phyloP scores from a whole-genome alignment of 805 yeast species.

The Alloascoidea hylecoeti region DNA sequence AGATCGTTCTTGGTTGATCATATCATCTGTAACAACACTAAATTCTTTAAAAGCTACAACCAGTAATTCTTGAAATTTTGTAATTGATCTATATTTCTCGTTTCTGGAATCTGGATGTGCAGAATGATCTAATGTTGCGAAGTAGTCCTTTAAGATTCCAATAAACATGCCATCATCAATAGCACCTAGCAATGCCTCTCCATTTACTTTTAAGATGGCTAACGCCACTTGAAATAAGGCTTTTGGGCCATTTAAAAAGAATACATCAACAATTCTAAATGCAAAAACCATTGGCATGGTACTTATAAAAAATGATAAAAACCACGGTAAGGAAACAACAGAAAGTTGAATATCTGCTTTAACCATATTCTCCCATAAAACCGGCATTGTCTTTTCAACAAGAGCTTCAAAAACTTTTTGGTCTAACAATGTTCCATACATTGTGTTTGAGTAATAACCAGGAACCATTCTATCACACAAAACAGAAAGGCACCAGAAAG shows the following conservation, averaged over 20 bases:
- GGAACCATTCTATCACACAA: slow-evolving; percentile 81
- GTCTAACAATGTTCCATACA: slow-evolving; percentile 93
- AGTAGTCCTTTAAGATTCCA: slow-evolving; percentile 71
- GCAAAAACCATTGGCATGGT: slow-evolving; percentile 94
- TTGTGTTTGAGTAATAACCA: slow-evolving; percentile 91
- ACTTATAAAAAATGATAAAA: slow-evolving; percentile 74
- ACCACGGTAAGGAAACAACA: slow-evolving; percentile 94
- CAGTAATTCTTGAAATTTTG: slow-evolving; percentile 79
- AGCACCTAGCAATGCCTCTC: slow-evolving; percentile 64
- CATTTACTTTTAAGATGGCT: slow-evolving; percentile 81
- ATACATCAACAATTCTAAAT: slow-evolving; percentile 78
- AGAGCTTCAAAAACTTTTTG: slow-evolving; percentile 87
- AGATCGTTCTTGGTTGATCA: slow-evolving; percentile 53
- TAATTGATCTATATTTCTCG: slow-evolving; percentile 47
- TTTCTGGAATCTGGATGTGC: slow-evolving; percentile 64
- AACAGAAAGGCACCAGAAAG: slow-evolving; percentile 79
- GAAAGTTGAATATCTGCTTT: slow-evolving; percentile 80
- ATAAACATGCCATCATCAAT: slow-evolving; percentile 91
- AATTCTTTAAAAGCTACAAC: slow-evolving; percentile 92
- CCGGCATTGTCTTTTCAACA: slow-evolving; percentile 82
- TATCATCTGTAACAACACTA: slow-evolving; percentile 60
- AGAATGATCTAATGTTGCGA: slow-evolving; percentile 51
- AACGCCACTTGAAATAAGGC: slow-evolving; percentile 86
- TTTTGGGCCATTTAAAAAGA: slow-evolving; percentile 80
- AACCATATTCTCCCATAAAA: slow-evolving; percentile 70